These are phyloP conservation scores for Russula foetens DNA, from an alignment of 768 basidiomycete species.

Conservation along the genomic window DNA sequence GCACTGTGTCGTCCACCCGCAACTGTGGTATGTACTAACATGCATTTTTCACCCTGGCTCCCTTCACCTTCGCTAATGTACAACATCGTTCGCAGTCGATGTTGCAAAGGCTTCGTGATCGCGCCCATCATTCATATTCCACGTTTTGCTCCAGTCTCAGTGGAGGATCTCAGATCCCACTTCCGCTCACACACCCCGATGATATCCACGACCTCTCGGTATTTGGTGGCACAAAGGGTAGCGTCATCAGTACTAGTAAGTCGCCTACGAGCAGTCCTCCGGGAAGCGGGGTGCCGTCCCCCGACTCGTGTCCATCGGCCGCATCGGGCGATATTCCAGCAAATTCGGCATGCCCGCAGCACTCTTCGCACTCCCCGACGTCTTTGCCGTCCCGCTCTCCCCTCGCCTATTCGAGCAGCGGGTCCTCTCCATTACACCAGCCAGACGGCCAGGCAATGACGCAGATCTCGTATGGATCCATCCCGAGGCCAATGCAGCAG, in stretches of 20 bases:
- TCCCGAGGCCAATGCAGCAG: not conserved
- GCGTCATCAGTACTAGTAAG: slow-evolving; percentile 10
- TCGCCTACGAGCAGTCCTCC: slow-evolving; percentile 11
- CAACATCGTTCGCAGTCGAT: slow-evolving; percentile 24
- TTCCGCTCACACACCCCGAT: not conserved
- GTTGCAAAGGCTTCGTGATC: slow-evolving; percentile 31
- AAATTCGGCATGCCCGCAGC: not conserved
- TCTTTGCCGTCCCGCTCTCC: not conserved
- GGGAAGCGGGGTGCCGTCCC: slow-evolving; percentile 3
- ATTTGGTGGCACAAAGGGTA: slow-evolving; percentile 14
- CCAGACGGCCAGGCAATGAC: not conserved
- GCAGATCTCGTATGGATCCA: not conserved
- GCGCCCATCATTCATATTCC: slow-evolving; percentile 30
- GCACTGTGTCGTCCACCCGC: slow-evolving; percentile 28
- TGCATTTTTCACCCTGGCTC: not conserved
- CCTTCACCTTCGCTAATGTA: not conserved
- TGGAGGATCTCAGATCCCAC: not conserved
- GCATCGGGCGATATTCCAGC: not conserved
- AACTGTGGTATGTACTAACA: not conserved
- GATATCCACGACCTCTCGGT: slow-evolving; percentile 15
- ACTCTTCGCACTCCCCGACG: not conserved
- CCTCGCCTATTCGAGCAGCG: not conserved
- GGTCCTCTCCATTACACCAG: slow-evolving; percentile 2
- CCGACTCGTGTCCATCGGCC: not conserved
- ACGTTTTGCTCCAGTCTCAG: slow-evolving; percentile 16